Base-by-base conservation (phyloP, 257 asterid species). In the Solanum rostratum region DNA sequence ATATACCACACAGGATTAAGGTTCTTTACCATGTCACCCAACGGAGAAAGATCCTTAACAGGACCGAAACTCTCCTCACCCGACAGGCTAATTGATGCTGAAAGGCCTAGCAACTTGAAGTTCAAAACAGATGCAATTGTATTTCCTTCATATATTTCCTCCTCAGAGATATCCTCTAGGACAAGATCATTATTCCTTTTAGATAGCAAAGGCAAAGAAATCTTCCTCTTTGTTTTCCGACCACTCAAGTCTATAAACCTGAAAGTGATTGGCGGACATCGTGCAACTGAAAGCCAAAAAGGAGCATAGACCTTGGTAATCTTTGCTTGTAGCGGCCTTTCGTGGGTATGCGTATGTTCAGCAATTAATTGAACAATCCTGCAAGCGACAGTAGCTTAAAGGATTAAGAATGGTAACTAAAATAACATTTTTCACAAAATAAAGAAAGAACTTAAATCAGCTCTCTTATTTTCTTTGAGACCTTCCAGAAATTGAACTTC, bases 401-500 rank as follows among this genome's bases (percentile, higher is more conserved):
- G 33, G 30, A 39, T 78, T 85, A 52, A 18, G 16, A 49, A 83
- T 78, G 22, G 52, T 46, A 18, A 74, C 52, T 54, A 84, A 49
- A 79, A 39, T 68, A 57, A 79, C 69, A 79, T 66, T 50, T 62
- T 80, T 43, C 45, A 71, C 84, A 83, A 66, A 33, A 85, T 57
- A 37, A 82, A 22, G 39, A 59, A 83, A 46, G 71, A 87, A 69
- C 73, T n/a, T 63, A 68, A 68, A 71, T 62, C 66, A 88, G 50
- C 76, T 86, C 60, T 50, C 65, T 29, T 78, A 50, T 50, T 78
- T 78, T 50, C 65, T 50, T 16, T 18, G 46, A 78, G 86, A 96
- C 99, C 99, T 97, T 94, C 98, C 98, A 88, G 99, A 93, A 85
- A 93, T 89, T 73, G 99, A 92, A 88, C 99, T 97, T 89, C 99